Evolutionary conservation across 2,329 filamentous ascomycete species (phyloP).

Genomic region (Epichloe sibirici): DNA sequence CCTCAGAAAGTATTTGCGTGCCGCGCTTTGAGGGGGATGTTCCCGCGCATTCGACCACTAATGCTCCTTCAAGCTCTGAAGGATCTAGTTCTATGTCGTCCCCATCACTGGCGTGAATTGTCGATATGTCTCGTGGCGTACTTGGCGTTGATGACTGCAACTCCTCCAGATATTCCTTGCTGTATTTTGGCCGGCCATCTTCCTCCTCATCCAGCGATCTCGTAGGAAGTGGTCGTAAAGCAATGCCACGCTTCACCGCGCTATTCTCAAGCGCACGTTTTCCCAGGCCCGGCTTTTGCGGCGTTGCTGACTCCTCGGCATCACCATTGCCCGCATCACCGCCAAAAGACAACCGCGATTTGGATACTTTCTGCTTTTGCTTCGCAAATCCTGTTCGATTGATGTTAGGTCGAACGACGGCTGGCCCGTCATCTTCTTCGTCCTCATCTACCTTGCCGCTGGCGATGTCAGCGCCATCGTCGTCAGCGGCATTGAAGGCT

Average conservation of each 20-base stretch:
- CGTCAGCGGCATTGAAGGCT: slow-evolving; percentile 36
- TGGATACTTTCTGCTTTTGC: slow-evolving; percentile 53
- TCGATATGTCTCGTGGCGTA: slow-evolving; percentile 54
- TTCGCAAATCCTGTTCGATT: slow-evolving; percentile 36
- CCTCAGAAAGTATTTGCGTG: slow-evolving; percentile 60
- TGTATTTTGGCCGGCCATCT: slow-evolving; percentile 67
- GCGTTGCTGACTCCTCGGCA: slow-evolving; percentile 37
- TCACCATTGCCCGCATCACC: slow-evolving; percentile 39
- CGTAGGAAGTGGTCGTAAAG: slow-evolving; percentile 39
- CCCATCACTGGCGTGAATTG: slow-evolving; percentile 31
- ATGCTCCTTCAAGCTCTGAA: slow-evolving; percentile 49
- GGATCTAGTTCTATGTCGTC: slow-evolving; percentile 44
- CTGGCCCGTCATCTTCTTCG: slow-evolving; percentile 33
- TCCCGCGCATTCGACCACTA: slow-evolving; percentile 45
- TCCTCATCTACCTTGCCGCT: slow-evolving; percentile 20
- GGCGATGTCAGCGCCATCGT: slow-evolving; percentile 15
- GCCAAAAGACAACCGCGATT: slow-evolving; percentile 62
- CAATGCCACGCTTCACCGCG: slow-evolving; percentile 41
- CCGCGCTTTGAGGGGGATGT: slow-evolving; percentile 17
- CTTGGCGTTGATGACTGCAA: slow-evolving; percentile 76
- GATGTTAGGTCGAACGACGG: slow-evolving; percentile 36
- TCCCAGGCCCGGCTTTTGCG: slow-evolving; percentile 55
- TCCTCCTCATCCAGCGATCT: slow-evolving; percentile 40
- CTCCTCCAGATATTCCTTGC: slow-evolving; percentile 74
- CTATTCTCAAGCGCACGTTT: slow-evolving; percentile 56